Conservation (phyloP, 352 stramenopile species). For the Lagenidium sp. region DNA sequence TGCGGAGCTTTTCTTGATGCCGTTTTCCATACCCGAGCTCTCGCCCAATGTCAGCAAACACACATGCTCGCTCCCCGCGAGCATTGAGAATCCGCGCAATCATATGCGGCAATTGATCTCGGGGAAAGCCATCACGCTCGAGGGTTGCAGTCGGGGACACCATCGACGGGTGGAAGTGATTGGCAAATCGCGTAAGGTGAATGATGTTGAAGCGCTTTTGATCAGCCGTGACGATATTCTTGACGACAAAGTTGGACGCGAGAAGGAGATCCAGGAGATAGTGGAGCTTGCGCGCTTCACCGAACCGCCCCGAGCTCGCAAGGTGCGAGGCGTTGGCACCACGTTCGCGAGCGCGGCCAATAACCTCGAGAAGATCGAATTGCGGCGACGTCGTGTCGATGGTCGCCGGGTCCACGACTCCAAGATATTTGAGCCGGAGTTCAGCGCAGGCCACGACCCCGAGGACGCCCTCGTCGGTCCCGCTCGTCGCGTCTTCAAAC, state of each 20-base stretch:
- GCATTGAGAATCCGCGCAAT: slow-evolving; percentile 60
- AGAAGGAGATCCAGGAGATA: slow-evolving; percentile 80
- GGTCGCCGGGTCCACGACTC: slow-evolving; percentile 33
- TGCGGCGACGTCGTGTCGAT: slow-evolving; percentile 58
- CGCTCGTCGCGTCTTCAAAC: slow-evolving; percentile 50
- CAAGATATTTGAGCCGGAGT: slow-evolving; percentile 59
- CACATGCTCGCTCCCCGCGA: slow-evolving; percentile 55
- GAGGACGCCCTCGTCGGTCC: slow-evolving; percentile 35
- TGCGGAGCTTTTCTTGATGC: slow-evolving; percentile 72
- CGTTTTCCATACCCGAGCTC: slow-evolving; percentile 70
- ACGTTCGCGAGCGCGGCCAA: slow-evolving; percentile 42
- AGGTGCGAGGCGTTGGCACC: slow-evolving; percentile 57
- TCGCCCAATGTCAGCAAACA: slow-evolving; percentile 82
- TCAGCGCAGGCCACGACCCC: slow-evolving; percentile 62
- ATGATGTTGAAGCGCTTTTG: slow-evolving; percentile 76
- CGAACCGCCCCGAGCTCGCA: slow-evolving; percentile 45
- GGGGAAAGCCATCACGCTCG: slow-evolving; percentile 46
- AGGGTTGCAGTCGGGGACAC: slow-evolving; percentile 40
- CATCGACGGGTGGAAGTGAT: slow-evolving; percentile 62
- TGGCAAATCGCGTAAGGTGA: slow-evolving; percentile 56
- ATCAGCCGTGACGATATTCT: slow-evolving; percentile 69
- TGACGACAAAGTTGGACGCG: slow-evolving; percentile 40
- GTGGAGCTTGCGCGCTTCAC: slow-evolving; percentile 65
- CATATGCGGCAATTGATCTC: slow-evolving; percentile 39
- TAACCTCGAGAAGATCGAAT: slow-evolving; percentile 74